Base-by-base conservation (phyloP, 2,329 filamentous ascomycete genomes). In the Coniella vitis region DNA sequence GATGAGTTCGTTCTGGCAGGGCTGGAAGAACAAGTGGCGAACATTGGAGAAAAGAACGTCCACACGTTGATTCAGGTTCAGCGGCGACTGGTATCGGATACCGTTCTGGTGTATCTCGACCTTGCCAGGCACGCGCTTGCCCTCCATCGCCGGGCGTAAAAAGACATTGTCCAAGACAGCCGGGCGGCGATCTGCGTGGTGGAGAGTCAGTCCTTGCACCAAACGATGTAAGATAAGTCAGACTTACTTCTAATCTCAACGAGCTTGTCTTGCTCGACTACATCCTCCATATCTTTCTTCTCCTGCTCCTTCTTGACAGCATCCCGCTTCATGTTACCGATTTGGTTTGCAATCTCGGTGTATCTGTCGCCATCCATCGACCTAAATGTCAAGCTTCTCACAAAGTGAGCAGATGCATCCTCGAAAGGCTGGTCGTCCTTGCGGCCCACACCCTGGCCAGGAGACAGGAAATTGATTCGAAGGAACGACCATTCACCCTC, bases 251-350 rank as follows among this genome's bases (percentile, higher is more conserved):
- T 79, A 58, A 97, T 90, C 63, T 96, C 90, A 57, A 94, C 75
- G 45, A 98, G 81, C 72, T 98, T 98, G 65, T 98, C 93, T 67
- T 98, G 93, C 68, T 97, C 93, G 5, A 98, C 90, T 19, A 98
- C 93, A 67, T 98, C 93, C 65, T 98, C 93, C 86, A 98, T 86
- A 59, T 98, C 91, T 72, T 98, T 98, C 81, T 97, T 96, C 69
- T 96, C 91, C 61, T 96, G 90, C 67, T 98, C 93, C 59, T 89
- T 87, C 68, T 95, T 90, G 37, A 88, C 81, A 4, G 87, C 83
- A 58, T 91, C 88, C 64, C 93, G 95, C 73, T 96, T 95, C 74
- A 98, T 84, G 62, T 96, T 93, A 10, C 89, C 91, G 59, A 98
- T 97, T 62, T 95, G 87, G 53, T 86, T 86, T 12, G 90, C 86